Conservation (phyloP, 768 basidiomycete species). For the Leucocoprinus sp. region DNA sequence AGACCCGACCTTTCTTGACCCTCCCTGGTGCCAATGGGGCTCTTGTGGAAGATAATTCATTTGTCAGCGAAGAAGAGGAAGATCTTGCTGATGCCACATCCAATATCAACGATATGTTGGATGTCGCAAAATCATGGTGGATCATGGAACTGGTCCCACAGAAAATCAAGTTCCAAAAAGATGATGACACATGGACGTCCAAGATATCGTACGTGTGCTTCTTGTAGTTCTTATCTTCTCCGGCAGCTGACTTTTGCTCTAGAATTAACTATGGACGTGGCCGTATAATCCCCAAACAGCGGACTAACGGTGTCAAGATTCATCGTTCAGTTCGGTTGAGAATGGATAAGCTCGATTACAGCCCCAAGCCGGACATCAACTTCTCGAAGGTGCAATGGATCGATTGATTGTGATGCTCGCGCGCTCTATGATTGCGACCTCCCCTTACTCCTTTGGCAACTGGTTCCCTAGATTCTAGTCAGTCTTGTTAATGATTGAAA, state of each 20-base stretch:
- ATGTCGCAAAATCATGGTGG: constrained; percentile 50
- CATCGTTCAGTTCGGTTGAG: constrained; percentile 46
- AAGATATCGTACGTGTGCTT: too few relatives aligned
- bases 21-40: constrained; percentile 12
- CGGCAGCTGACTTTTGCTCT: too few relatives aligned
- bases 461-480: too few relatives aligned
- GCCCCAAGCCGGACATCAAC: constrained; percentile 29
- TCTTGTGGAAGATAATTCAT: constrained; percentile 45
- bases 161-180: constrained; percentile 28
- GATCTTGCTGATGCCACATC: constrained; percentile 52
- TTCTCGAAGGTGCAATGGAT: constrained; percentile 26
- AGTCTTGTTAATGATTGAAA: too few relatives aligned
- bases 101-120: constrained; percentile 54
- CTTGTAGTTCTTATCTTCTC: too few relatives aligned
- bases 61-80: constrained; percentile 45
- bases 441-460: too few relatives aligned
- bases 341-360: constrained; percentile 33
- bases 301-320: constrained; percentile 29
- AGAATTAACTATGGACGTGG: constrained; percentile 28
- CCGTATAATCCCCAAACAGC: constrained; percentile 34
- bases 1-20: constrained; percentile 15
- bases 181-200: constrained; percentile 23
- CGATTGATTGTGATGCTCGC: too few relatives aligned
- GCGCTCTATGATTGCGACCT: too few relatives aligned
- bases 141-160: constrained; percentile 50